Conservation (phyloP, 73 alveolate species). For the Tetrahymena malaccensis region DNA sequence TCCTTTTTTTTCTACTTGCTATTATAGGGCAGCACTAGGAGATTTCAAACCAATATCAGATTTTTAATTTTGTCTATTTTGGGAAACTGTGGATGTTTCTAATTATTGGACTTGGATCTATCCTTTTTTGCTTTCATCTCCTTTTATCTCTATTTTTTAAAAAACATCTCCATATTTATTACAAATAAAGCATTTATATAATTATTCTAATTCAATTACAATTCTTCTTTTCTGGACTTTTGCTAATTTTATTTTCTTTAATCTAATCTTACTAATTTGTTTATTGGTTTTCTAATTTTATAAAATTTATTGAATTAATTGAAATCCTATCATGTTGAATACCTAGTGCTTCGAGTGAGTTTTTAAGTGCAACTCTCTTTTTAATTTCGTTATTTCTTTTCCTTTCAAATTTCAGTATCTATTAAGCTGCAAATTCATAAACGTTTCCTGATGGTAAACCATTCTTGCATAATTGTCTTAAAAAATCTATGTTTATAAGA, state of each 20-base stretch:
- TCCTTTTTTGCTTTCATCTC: background rate
- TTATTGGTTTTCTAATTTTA: background rate
- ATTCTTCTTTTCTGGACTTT: background rate
- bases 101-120: background rate
- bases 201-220: background rate
- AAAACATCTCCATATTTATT: background rate
- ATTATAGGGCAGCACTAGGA: background rate
- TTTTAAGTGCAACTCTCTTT: background rate
- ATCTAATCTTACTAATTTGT: background rate
- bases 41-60: background rate
- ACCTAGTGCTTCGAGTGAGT: background rate
- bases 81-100: background rate
- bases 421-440: slow-evolving; percentile 87
- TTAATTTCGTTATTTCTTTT: slow-evolving; percentile 21
- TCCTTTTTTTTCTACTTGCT: background rate
- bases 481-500: slow-evolving; percentile 40
- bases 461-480: slow-evolving; percentile 80
- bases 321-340: background rate
- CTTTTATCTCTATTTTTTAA: background rate
- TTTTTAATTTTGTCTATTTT: background rate
- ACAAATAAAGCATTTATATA: background rate
- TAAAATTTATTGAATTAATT: background rate
- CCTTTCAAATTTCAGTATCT: slow-evolving; percentile 83
- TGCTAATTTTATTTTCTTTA: background rate
- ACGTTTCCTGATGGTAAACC: slow-evolving; percentile 94